Evolutionary conservation across 2,329 filamentous ascomycete genomes (phyloP).

Genomic region (Alternaria sp.): DNA sequence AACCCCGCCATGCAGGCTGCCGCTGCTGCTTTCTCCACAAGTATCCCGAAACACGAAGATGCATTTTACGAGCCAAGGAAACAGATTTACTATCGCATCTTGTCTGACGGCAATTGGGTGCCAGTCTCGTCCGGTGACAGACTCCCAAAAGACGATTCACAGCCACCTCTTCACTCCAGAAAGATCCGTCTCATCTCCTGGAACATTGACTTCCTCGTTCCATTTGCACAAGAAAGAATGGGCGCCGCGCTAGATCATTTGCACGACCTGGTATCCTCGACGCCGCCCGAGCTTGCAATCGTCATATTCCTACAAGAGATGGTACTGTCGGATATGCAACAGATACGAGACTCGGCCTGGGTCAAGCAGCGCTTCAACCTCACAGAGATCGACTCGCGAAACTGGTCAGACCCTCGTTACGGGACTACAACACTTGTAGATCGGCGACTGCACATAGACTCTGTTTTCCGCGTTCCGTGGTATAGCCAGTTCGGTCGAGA

Average conservation of each 20-base stretch:
- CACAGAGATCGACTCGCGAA: constrained; percentile 56
- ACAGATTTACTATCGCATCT: constrained; percentile 15
- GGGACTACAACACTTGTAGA: constrained; percentile 65
- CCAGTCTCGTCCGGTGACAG: background rate
- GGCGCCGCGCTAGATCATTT: constrained; percentile 53
- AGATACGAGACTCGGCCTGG: constrained; percentile 59
- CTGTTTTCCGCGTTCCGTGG: constrained; percentile 62
- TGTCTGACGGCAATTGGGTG: constrained; percentile 4
- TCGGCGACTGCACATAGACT: constrained; percentile 54
- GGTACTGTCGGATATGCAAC: constrained; percentile 55
- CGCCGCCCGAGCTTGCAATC: constrained; percentile 35
- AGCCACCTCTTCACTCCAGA: constrained; percentile 12
- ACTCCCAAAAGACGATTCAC: background rate
- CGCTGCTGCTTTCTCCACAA: background rate
- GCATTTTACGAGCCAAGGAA: constrained; percentile 27
- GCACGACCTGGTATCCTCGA: constrained; percentile 36
- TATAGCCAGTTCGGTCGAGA: constrained; percentile 62
- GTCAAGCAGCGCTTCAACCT: constrained; percentile 59
- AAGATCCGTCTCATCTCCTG: constrained; percentile 53
- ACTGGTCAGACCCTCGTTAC: constrained; percentile 60
- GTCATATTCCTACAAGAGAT: constrained; percentile 66
- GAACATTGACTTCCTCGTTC: constrained; percentile 60
- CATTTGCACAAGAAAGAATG: constrained; percentile 54
- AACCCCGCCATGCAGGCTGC: background rate
- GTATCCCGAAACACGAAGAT: background rate